phyloP scores from a whole-genome alignment of 1,284 basidiomycete species.

The Ustilago bromivora region DNA sequence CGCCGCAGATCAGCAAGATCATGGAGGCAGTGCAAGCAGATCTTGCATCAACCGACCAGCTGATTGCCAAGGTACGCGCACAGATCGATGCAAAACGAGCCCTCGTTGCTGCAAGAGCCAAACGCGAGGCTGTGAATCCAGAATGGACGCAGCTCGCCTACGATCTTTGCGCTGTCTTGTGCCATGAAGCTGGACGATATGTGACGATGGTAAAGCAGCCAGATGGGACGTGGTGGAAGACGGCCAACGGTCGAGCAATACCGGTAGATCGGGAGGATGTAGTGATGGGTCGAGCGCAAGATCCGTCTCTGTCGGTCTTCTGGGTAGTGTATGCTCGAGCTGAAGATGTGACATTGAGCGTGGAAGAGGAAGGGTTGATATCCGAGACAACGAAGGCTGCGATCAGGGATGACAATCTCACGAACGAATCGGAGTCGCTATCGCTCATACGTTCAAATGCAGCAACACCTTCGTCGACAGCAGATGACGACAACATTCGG shows the following conservation, averaged over 20 bases:
- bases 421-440: constrained; percentile 47
- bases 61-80: constrained; percentile 26
- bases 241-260: constrained; percentile 10
- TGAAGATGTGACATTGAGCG: constrained; percentile 1
- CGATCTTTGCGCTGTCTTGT: constrained; percentile 42
- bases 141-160: constrained; percentile 47
- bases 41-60: constrained; percentile 23
- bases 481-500: background rate
- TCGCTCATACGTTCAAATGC: constrained; percentile 47
- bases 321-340: constrained; percentile 39
- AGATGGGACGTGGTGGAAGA: constrained; percentile 41
- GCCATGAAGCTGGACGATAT: constrained; percentile 25
- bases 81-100: constrained; percentile 36
- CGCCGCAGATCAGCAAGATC: constrained; percentile 34
- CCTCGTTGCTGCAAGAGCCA: constrained; percentile 23
- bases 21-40: constrained; percentile 27
- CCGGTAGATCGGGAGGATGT: constrained; percentile 30
- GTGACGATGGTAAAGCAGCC: constrained; percentile 37
- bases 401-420: constrained; percentile 50
- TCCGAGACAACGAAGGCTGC: constrained; percentile 25
- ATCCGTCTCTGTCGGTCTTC: constrained; percentile 31
- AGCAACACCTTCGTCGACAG: constrained; percentile 23
- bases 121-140: constrained; percentile 32
- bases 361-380: constrained; percentile 23
- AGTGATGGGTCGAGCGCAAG: constrained; percentile 29